Evolutionary conservation across 495 filamentous ascomycete genomes (phyloP).

Genomic region (Xylaria castorea): DNA sequence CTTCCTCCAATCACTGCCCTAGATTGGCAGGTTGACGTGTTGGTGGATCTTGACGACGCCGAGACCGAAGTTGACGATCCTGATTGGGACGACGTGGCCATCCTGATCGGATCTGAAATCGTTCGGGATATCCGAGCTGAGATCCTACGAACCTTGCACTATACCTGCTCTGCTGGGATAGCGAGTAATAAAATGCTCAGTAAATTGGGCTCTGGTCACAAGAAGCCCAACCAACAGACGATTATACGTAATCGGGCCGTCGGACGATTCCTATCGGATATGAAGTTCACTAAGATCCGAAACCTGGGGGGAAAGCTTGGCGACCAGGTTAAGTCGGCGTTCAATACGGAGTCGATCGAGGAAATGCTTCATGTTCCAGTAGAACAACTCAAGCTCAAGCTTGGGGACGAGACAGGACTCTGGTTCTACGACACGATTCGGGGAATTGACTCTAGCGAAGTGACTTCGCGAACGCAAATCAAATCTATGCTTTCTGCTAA

Average conservation of each 20-base stretch:
- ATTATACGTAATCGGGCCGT: constrained; percentile 85
- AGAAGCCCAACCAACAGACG: constrained; percentile 94
- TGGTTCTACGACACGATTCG: constrained; percentile 91
- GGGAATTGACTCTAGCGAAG: constrained; percentile 85
- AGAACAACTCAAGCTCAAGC: constrained; percentile 76
- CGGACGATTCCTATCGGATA: constrained; percentile 77
- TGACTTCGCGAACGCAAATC: constrained; percentile 89
- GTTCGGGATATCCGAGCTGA: constrained; percentile 73
- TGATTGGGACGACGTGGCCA: constrained; percentile 95
- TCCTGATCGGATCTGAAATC: constrained; percentile 86
- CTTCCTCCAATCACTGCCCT: constrained; percentile 75
- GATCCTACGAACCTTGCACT: constrained; percentile 72
- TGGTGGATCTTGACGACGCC: constrained; percentile 75
- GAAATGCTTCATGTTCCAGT: constrained; percentile 76
- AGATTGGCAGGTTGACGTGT: constrained; percentile 79
- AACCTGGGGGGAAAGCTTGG: constrained; percentile 97
- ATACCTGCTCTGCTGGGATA: constrained; percentile 90
- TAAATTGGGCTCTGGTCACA: constrained; percentile 87
- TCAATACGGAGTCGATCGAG: constrained; percentile 79
- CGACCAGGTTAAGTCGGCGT: constrained; percentile 76
- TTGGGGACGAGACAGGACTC: constrained; percentile 84
- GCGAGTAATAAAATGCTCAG: constrained; percentile 93
- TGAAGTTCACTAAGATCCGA: constrained; percentile 96
- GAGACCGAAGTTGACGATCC: constrained; percentile 81
- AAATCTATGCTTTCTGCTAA: constrained; percentile 99